Percentiles rank a stretch among this genome's conserved stretches.
phyloP scores from a whole-genome alignment of 257 asterid genomes.

The Mitragyna speciosa region DNA sequence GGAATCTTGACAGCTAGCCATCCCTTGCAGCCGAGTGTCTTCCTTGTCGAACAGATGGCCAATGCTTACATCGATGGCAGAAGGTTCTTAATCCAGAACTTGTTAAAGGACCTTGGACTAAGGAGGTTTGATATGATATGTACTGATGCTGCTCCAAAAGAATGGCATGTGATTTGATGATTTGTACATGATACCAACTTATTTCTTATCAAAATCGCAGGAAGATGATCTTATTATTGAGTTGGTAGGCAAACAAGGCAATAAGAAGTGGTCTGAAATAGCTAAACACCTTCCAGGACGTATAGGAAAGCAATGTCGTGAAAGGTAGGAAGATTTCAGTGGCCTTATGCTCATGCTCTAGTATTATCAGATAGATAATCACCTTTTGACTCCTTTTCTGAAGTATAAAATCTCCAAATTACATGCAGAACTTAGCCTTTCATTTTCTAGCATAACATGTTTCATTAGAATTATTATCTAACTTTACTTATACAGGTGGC shows the following conservation, averaged over 20 bases:
- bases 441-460: background rate
- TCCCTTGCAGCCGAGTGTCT: slow-evolving; percentile 42
- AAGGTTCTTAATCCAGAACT: slow-evolving; percentile 55
- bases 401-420: background rate
- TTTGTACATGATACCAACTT: background rate
- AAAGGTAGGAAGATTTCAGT: slow-evolving; percentile 40
- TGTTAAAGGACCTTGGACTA: slow-evolving; percentile 57
- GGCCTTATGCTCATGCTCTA: background rate
- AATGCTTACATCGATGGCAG: slow-evolving; percentile 63
- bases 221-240: slow-evolving; percentile 47
- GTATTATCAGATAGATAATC: background rate
- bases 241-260: slow-evolving; percentile 38
- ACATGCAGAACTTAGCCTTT: background rate
- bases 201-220: slow-evolving; percentile 25
- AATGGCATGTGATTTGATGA: background rate
- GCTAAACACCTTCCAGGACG: slow-evolving; percentile 53
- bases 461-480: background rate
- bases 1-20: background rate
- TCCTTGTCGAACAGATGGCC: slow-evolving; percentile 52
- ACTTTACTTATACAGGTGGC: slow-evolving; percentile 37
- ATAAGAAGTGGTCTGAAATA: slow-evolving; percentile 45
- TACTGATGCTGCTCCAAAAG: background rate
- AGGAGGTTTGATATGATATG: slow-evolving; percentile 37
- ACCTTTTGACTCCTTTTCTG: background rate
- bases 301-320: slow-evolving; percentile 65